Conservation (phyloP, 345 rosid species). For the Salix viminalis region DNA sequence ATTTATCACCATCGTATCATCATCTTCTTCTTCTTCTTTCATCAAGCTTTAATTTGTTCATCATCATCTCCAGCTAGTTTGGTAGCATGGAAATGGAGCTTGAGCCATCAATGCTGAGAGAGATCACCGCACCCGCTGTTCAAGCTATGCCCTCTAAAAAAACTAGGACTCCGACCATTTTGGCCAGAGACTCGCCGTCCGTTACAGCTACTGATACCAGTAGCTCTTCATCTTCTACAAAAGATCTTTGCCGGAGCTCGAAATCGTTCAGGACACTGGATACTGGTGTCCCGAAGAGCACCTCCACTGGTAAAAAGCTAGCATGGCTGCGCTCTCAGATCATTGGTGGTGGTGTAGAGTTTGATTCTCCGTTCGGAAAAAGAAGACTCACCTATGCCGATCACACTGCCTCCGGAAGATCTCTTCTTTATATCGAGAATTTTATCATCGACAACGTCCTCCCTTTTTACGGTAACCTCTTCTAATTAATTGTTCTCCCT, state of each 20-base stretch:
- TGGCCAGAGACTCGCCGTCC: neutral
- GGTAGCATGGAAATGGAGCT: neutral
- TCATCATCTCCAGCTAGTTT: neutral
- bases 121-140: neutral
- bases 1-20: too few relatives aligned
- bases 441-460: constrained; percentile 47
- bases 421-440: constrained; percentile 47
- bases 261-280: constrained; percentile 15
- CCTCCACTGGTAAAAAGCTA: constrained; percentile 24
- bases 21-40: too few relatives aligned
- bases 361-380: constrained; percentile 51
- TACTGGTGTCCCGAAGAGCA: constrained; percentile 25
- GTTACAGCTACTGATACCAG: neutral
- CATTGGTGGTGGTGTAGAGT: constrained; percentile 33
- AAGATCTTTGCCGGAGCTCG: neutral
- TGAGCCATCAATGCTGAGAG: neutral
- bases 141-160: neutral
- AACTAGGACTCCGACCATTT: neutral
- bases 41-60: too few relatives aligned
- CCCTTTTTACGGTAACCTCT: constrained; percentile 44
- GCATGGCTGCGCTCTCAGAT: constrained; percentile 52
- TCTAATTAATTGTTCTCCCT: neutral
- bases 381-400: constrained; percentile 49
- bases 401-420: constrained; percentile 57
- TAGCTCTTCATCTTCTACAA: neutral